Conservation (phyloP, 768 basidiomycete genomes). For the Candolleomyces aberdarensis region DNA sequence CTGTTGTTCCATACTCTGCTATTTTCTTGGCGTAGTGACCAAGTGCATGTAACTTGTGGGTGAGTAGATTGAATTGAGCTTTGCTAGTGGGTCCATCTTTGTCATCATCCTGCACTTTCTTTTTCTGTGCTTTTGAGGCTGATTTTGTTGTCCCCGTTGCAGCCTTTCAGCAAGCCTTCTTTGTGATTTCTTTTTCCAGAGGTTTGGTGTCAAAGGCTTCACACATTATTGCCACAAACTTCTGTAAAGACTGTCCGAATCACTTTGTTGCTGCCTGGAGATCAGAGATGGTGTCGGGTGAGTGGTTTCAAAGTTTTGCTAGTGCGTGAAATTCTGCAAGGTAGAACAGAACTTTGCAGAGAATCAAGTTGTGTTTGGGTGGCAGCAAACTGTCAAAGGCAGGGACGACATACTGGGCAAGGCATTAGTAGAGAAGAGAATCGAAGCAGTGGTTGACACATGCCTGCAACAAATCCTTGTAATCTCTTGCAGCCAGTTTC, state of each 20-base stretch:
- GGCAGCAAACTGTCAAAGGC: constrained; percentile 36
- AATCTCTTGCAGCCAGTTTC: constrained; percentile 35
- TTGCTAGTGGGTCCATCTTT: background rate
- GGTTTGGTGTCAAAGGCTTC: too few relatives aligned
- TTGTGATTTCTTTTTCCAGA: too few relatives aligned
- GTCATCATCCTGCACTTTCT: constrained; percentile 21
- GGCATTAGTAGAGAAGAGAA: background rate
- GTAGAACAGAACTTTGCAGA: too few relatives aligned
- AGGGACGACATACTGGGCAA: constrained; percentile 26
- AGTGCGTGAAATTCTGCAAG: too few relatives aligned
- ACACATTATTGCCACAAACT: too few relatives aligned
- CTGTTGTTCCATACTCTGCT: constrained; percentile 3
- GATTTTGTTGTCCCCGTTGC: too few relatives aligned
- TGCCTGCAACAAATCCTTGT: constrained; percentile 42
- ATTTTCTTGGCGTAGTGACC: background rate
- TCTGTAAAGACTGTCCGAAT: too few relatives aligned
- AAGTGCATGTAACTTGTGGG: constrained; percentile 17
- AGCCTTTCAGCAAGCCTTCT: too few relatives aligned
- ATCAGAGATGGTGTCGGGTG: too few relatives aligned
- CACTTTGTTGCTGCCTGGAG: too few relatives aligned
- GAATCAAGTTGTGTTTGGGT: too few relatives aligned
- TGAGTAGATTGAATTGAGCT: constrained; percentile 13
- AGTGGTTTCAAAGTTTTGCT: too few relatives aligned
- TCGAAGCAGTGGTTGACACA: background rate
- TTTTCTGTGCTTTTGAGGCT: constrained; percentile 5